Base-by-base conservation (phyloP, 441 rosid species). In the Daphne laureola region DNA sequence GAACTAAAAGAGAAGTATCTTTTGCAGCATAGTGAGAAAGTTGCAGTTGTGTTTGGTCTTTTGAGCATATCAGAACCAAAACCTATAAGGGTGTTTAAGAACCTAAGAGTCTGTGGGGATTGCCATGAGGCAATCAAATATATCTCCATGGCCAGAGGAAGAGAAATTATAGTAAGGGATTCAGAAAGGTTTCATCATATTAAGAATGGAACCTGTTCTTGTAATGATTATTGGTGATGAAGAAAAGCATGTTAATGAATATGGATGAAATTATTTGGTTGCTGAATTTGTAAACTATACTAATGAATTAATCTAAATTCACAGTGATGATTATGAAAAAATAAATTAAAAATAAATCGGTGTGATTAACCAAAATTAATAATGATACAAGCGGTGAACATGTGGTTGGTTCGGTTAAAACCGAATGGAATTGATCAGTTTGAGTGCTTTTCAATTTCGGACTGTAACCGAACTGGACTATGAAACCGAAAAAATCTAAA, bases 141-240 rank as follows among this genome's bases (percentile, higher is more conserved):
- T 64, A 67, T 84, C 9, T 68, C 84, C 0, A 49, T 2, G 15
- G 78, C 53, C 16, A 60, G 68, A 0, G 61, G 75, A 54, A 73
- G 86, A 68, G 77, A 74, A 41, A 82, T 84, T 48, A 76, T 84
- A 49, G 46, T 82, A 51, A 73, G 89, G 40, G 84, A 82, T 69
- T 72, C 76, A 1, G 79, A 74, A 62, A 66, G 80, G 51, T 84
- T 76, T 67, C 92, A 80, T 66, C 85, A 80, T 80, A 68, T 85
- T 53, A 71, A 57, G 58, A 71, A 78, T 47, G 86, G 81, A 38
- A 61, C 44, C 43, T 82, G 87, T 72, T 82, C 87, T 50, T 85
- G 76, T 72, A 78, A 73, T 48, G 86, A 82, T 25, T 86, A 75
- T 48, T 78, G 82, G 82, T 77, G 53, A 72, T 43, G 21, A 42